A percentile compares a stretch with the other conserved stretches of the same genome.
These are phyloP conservation scores for Malassezia cuniculi DNA, from an alignment of 1,284 basidiomycete genomes.

Conservation along the genomic window DNA sequence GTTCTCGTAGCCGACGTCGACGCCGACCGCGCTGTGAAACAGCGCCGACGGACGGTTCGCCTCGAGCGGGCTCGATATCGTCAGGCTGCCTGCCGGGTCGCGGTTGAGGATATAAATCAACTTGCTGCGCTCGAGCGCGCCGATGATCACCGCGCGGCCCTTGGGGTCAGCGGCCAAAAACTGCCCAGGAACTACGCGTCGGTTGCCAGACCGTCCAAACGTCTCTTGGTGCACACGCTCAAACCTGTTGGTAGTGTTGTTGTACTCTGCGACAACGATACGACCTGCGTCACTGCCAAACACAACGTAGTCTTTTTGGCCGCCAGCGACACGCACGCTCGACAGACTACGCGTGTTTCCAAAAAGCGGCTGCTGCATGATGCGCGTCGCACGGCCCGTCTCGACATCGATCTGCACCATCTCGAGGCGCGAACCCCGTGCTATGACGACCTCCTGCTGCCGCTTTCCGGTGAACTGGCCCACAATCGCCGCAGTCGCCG, in stretches of 20 bases:
- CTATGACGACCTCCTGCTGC: slow-evolving; percentile 40
- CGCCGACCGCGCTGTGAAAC: slow-evolving; percentile 37
- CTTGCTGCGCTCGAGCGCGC: slow-evolving; percentile 41
- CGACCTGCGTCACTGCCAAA: slow-evolving; percentile 42
- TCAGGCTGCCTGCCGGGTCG: slow-evolving; percentile 41
- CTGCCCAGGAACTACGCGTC: slow-evolving; percentile 40
- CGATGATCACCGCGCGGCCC: slow-evolving; percentile 40
- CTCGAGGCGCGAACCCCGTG: slow-evolving; percentile 29
- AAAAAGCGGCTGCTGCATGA: slow-evolving; percentile 32
- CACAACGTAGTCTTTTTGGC: slow-evolving; percentile 38
- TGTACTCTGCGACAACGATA: slow-evolving; percentile 39
- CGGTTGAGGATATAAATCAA: slow-evolving; percentile 43
- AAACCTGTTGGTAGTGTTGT: slow-evolving; percentile 27
- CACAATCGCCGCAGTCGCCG: slow-evolving; percentile 33
- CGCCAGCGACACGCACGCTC: slow-evolving; percentile 35
- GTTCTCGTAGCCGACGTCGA: slow-evolving; percentile 44
- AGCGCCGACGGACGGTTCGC: slow-evolving; percentile 35
- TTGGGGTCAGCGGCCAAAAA: slow-evolving; percentile 44
- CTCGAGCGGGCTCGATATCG: slow-evolving; percentile 43
- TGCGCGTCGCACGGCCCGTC: slow-evolving; percentile 23
- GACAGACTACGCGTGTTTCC: slow-evolving; percentile 37
- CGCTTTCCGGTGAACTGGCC: slow-evolving; percentile 41
- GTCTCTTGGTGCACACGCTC: slow-evolving; percentile 39
- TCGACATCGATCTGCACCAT: slow-evolving; percentile 34
- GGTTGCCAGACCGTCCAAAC: slow-evolving; percentile 39